A percentile compares a stretch with the other conserved stretches of the same genome.
Conservation (phyloP, 192 early-diverging fungal species). For the Thoreauomyces humboldtii region DNA sequence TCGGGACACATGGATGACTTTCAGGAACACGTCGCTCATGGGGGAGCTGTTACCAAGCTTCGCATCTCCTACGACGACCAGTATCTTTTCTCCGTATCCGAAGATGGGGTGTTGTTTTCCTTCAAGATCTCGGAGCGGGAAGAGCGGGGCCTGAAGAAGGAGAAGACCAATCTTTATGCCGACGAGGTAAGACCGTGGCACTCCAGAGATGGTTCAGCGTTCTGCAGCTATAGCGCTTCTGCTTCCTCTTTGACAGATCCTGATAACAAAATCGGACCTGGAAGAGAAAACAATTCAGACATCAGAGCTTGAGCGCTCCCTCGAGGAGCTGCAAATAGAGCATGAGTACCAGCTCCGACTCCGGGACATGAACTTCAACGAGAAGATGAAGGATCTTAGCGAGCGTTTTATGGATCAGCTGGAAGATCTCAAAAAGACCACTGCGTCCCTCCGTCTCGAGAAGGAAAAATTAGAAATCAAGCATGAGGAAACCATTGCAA, state of each 20-base stretch:
- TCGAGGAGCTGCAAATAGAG: conserved; percentile 62
- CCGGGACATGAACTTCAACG: conserved; percentile 62
- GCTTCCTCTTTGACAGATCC: conserved; percentile 34
- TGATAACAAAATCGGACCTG: conserved; percentile 57
- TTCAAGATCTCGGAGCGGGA: conserved; percentile 48
- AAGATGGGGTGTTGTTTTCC: conserved; percentile 51
- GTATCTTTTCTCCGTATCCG: conserved; percentile 46
- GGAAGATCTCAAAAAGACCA: conserved; percentile 50
- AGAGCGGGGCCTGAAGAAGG: conserved; percentile 32
- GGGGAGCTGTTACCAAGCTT: conserved; percentile 40
- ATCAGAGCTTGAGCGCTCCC: conserved; percentile 42
- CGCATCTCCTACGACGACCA: conserved; percentile 48
- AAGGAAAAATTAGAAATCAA: conserved; percentile 15
- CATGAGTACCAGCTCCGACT: conserved; percentile 65
- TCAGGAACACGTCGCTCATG: conserved; percentile 55
- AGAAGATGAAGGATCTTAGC: conserved; percentile 56
- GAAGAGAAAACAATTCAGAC: conserved; percentile 55
- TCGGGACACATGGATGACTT: conserved; percentile 41
- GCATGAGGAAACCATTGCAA: conserved; percentile 44
- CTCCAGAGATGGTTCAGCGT: too few relatives aligned
- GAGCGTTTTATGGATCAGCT: conserved; percentile 53
- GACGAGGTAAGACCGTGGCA: conserved; percentile 53
- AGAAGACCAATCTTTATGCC: conserved; percentile 32
- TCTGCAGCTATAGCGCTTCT: too few relatives aligned
- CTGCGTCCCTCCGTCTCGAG: conserved; percentile 34